Evolutionary conservation across 805 yeast species (phyloP).

Genomic region (Cyberlindnera mrakii): DNA sequence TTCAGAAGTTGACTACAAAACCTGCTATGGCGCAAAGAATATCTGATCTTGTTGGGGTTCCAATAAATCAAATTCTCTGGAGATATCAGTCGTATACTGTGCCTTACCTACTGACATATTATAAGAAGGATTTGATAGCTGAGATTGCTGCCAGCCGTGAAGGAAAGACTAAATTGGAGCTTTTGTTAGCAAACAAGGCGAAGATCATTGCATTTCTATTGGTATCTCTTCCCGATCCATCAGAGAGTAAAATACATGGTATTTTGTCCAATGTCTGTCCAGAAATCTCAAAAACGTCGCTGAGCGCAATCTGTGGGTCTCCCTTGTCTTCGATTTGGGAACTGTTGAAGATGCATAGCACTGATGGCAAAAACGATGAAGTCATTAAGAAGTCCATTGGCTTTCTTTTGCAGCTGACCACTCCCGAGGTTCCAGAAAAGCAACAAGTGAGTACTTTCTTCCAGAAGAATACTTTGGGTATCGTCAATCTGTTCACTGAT

Average conservation of each 20-base stretch:
- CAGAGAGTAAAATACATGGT: constrained; percentile 43
- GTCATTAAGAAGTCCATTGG: constrained; percentile 34
- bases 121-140: constrained; percentile 54
- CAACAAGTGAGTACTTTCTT: constrained; percentile 35
- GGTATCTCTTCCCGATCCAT: constrained; percentile 42
- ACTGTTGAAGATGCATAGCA: constrained; percentile 36
- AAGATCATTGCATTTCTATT: constrained; percentile 54
- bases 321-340: constrained; percentile 32
- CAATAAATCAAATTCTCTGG: constrained; percentile 53
- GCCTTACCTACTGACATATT: constrained; percentile 67
- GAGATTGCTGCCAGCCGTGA: constrained; percentile 49
- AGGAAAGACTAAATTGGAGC: constrained; percentile 36
- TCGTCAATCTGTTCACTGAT: constrained; percentile 75
- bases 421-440: constrained; percentile 14
- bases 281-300: constrained; percentile 29
- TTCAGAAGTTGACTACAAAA: constrained; percentile 43
- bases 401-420: constrained; percentile 28
- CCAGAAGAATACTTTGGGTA: constrained; percentile 59
- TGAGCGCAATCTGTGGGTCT: constrained; percentile 23
- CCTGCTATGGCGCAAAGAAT: constrained; percentile 52
- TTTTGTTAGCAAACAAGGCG: constrained; percentile 44
- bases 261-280: constrained; percentile 50
- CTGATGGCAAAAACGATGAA: constrained; percentile 26
- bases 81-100: constrained; percentile 70
- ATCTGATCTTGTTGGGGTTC: constrained; percentile 59